Base-by-base conservation (phyloP, 2,329 filamentous ascomycete genomes). In the Verticillium isaacii region DNA sequence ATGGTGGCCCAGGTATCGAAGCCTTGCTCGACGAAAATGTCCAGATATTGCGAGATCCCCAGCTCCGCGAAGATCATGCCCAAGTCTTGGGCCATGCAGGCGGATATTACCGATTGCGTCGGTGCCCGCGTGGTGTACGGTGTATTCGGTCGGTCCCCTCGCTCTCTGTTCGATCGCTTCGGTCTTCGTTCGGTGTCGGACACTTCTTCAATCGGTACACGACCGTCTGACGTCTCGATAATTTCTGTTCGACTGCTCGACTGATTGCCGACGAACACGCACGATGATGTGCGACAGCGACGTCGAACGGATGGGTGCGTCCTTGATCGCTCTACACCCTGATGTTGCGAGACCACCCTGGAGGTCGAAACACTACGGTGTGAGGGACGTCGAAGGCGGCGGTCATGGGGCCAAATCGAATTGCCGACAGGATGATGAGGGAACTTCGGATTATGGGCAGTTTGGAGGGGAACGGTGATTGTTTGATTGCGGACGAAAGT, bases 1-100 rank as follows among this genome's bases (percentile, higher is more conserved):
- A 94, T 88, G 1, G 89, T 93, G 37, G 92, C 89, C 91, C 91
- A 94, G 12, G 88, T 87, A 73, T 95, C 91, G 73, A 95, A 95
- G 3, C 91, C 91, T 75, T 94, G 90, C 60, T 91, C 86, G 54
- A 91, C 73, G 68, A 95, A 91, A 61, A 81, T 77, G 67, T 88
- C 82, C 63, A 91, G 83, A 77, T 95, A 94, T 76, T 93, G 89
- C 77, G 85, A 81, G 74, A 95, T 82, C 72, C 90, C 91, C 80
- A 94, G 81, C 81, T 91, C 89, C 76, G 85, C 83, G 72, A 94
- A 87, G 67, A 89, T 84, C 41, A 81, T 76, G 67, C 81, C 84
- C 69, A 95, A 80, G 74, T 86, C 83, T 66, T 77, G 77, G 82
- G 82, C 85, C 77, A 78, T 78, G 64, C 67, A 71, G 70, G 61